Conservation (phyloP, 306 rosid genomes). For the Cicer cuneatum region DNA sequence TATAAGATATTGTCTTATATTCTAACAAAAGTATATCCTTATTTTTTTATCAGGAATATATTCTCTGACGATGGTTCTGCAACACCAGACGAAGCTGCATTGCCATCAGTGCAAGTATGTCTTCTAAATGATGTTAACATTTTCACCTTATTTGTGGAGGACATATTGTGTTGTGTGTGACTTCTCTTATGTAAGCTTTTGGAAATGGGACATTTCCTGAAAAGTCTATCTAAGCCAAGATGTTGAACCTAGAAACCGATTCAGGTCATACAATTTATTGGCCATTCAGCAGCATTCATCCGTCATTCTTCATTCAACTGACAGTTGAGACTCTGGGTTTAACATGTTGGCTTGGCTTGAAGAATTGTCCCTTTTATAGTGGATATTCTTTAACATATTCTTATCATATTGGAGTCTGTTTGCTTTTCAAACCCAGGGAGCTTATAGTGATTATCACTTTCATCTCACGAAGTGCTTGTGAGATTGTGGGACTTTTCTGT, state of each 20-base stretch:
- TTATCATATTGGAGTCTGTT: neutral
- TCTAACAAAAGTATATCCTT: neutral
- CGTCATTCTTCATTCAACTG: constrained; percentile 11
- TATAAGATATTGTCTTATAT: neutral
- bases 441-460: constrained; percentile 17
- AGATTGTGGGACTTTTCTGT: constrained; percentile 4
- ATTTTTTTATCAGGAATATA: constrained; percentile 69
- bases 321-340: constrained; percentile 5
- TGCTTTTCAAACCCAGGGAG: constrained; percentile 11
- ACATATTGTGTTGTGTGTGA: constrained; percentile 2
- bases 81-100: constrained; percentile 63
- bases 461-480: constrained; percentile 1
- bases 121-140: constrained; percentile 21
- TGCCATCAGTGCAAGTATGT: constrained; percentile 69
- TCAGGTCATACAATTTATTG: constrained; percentile 37
- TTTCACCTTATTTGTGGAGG: constrained; percentile 16
- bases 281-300: constrained; percentile 5
- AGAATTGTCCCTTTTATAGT: constrained; percentile 15
- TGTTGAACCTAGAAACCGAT: constrained; percentile 30
- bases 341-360: constrained; percentile 34
- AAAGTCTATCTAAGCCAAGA: constrained; percentile 26
- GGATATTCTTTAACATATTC: neutral
- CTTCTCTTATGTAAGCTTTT: constrained; percentile 26
- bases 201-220: constrained; percentile 19
- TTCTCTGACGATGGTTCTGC: constrained; percentile 85